Conservation (phyloP, 176 grass and related monocot species). For the barley (Hordeum vulgare) region MorexV3_pseudomolecules_assembly NC_058518.1:298992505-298993004, state of each 20-base stretch:
- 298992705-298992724: not conserved
- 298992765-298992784: conserved; percentile 8
- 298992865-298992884: not conserved
- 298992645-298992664: not conserved
- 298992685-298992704: conserved; percentile 21
- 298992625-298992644: conserved; percentile 5
- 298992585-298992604: not conserved
- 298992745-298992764: not conserved
- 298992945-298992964: not conserved
- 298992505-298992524: not conserved
- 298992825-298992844: conserved; percentile 7
- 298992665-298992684: conserved; percentile 8
- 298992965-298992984: not conserved
- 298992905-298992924: not conserved
- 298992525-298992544: not conserved
- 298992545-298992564: not conserved
- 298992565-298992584: not conserved
- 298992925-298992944: not conserved
- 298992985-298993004: not conserved
- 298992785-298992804: not conserved
- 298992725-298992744: conserved; percentile 16
- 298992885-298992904: not conserved
- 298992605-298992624: not conserved
- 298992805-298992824: not conserved
- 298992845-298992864: not conserved